Percentiles rank a stretch among this genome's conserved stretches.
Conservation (phyloP, 2,329 filamentous ascomycete species). For the Fusarium pseudonygamai region DNA sequence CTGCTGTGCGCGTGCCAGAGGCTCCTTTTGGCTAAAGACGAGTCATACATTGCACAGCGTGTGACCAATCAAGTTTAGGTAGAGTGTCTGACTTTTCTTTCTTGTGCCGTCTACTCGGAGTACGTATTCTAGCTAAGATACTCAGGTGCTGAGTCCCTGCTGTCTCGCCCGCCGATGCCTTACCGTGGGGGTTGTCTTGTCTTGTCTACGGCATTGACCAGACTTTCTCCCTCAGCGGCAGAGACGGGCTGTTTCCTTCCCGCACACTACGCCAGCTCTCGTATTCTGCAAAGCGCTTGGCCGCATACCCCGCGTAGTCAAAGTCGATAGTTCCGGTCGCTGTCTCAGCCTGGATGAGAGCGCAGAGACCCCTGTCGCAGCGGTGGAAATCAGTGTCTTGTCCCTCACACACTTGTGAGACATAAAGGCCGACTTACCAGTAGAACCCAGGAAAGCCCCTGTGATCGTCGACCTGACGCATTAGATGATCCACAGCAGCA, state of each 20-base stretch:
- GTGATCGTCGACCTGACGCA: conserved; percentile 33
- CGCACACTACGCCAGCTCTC: conserved; percentile 27
- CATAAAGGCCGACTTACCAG: conserved; percentile 35
- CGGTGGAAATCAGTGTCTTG: neutral
- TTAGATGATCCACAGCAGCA: conserved; percentile 21
- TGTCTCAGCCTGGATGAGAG: conserved; percentile 38
- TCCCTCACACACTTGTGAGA: too few species aligned
- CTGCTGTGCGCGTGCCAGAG: neutral
- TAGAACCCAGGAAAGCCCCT: conserved; percentile 38
- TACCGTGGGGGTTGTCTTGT: neutral
- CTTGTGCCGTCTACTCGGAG: neutral
- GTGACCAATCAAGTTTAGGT: neutral
- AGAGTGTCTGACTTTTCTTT: neutral
- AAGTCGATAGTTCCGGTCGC: conserved; percentile 38
- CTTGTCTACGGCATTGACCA: conserved; percentile 20
- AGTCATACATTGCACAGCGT: conserved; percentile 13
- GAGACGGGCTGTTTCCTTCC: neutral
- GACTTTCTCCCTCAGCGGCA: conserved; percentile 14
- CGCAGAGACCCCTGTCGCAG: conserved; percentile 34
- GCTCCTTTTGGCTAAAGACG: conserved; percentile 12
- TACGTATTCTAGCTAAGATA: neutral
- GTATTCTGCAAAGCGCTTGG: conserved; percentile 34
- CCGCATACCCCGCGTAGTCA: conserved; percentile 37
- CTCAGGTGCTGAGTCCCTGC: too few species aligned
- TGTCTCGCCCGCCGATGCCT: neutral